These are phyloP conservation scores for Camelina laxa DNA, from an alignment of 345 rosid species.

Conservation along the genomic window DNA sequence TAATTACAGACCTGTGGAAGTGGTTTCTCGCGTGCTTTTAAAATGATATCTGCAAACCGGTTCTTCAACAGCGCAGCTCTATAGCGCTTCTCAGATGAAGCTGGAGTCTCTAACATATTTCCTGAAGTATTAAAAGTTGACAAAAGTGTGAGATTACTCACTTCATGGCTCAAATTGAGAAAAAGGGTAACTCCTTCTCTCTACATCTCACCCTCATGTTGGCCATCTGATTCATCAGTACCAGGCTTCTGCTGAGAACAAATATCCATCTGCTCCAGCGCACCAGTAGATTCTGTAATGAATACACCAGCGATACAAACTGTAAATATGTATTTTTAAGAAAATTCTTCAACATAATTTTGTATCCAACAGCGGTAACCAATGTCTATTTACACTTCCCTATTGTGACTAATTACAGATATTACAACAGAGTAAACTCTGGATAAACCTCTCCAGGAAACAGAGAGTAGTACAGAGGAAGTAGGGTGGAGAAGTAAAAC, in stretches of 20 bases:
- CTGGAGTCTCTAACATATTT: constrained; percentile 67
- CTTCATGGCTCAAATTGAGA: constrained; percentile 39
- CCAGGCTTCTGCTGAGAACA: constrained; percentile 58
- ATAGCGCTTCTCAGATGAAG: constrained; percentile 77
- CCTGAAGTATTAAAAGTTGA: constrained; percentile 56
- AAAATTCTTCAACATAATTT: constrained; percentile 17
- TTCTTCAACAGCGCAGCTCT: constrained; percentile 82
- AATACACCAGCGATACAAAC: constrained; percentile 16
- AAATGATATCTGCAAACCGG: constrained; percentile 92
- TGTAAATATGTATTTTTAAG: constrained; percentile 7
- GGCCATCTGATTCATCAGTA: constrained; percentile 59
- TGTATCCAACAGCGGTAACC: neutral
- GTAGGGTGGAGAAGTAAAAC: neutral
- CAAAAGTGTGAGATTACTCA: constrained; percentile 45
- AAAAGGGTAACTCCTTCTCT: constrained; percentile 35
- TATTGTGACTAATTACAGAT: constrained; percentile 10
- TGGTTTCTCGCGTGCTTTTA: constrained; percentile 89
- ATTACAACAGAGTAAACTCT: constrained; percentile 17
- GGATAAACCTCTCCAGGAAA: neutral
- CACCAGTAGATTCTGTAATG: constrained; percentile 62
- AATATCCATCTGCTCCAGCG: constrained; percentile 60
- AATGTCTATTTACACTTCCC: constrained; percentile 22
- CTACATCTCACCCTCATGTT: constrained; percentile 74
- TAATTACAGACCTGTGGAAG: constrained; percentile 69
- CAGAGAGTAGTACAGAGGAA: neutral